Evolutionary conservation across 352 stramenopile genomes (phyloP).

Genomic region (Phytopythium helicoides): DNA sequence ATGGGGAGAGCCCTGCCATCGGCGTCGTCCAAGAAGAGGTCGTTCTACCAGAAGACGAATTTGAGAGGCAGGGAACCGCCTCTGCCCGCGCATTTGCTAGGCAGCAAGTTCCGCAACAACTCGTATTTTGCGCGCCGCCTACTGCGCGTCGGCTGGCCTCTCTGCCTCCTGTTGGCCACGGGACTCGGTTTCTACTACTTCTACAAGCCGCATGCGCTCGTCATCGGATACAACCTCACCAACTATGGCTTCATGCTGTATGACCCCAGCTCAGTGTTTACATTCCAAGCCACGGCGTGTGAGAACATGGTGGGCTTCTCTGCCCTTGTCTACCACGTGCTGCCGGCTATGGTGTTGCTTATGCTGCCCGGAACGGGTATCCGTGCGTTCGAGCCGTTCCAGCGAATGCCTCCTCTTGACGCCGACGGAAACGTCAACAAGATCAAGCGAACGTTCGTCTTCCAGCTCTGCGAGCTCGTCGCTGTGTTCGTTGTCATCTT

Average conservation of each 20-base stretch:
- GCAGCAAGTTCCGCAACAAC: conserved; percentile 61
- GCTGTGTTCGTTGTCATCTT: conserved; percentile 57
- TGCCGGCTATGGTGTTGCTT: conserved; percentile 59
- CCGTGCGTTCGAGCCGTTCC: conserved; percentile 72
- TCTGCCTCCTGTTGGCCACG: conserved; percentile 36
- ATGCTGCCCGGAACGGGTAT: conserved; percentile 52
- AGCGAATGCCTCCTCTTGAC: conserved; percentile 38
- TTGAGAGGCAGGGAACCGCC: conserved; percentile 47
- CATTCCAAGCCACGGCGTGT: conserved; percentile 62
- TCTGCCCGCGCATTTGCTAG: conserved; percentile 57
- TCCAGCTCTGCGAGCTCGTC: conserved; percentile 69
- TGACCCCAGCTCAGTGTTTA: conserved; percentile 50
- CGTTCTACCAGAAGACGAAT: conserved; percentile 39
- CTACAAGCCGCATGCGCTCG: conserved; percentile 45
- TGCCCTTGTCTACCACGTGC: conserved; percentile 62
- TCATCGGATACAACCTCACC: conserved; percentile 31
- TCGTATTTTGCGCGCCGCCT: conserved; percentile 77
- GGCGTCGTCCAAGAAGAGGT: conserved; percentile 48
- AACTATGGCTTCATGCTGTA: conserved; percentile 52
- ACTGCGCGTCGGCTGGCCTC: conserved; percentile 35
- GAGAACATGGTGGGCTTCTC: conserved; percentile 82
- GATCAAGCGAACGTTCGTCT: conserved; percentile 69
- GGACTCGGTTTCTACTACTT: conserved; percentile 72
- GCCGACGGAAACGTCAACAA: conserved; percentile 54
- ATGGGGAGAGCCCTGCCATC: not conserved